Conservation (phyloP, 192 early-diverging fungal species). For the Coemansia sp. region DNA sequence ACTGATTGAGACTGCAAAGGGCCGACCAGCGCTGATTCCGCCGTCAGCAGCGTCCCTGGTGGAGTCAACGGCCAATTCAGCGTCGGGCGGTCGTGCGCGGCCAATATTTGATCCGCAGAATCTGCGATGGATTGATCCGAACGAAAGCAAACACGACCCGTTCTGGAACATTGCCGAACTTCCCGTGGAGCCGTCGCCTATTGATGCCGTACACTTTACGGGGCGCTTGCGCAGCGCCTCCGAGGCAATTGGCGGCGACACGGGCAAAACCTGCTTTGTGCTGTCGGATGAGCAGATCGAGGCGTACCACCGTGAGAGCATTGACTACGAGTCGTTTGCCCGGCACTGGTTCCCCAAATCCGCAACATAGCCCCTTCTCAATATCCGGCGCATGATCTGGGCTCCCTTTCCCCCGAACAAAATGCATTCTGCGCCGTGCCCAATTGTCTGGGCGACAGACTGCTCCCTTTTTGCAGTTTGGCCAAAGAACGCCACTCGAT, state of each 20-base stretch:
- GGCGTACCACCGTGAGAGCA: slow-evolving; percentile 40
- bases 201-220: slow-evolving; percentile 21
- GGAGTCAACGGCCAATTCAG: neutral
- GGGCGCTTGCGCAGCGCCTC: slow-evolving; percentile 32
- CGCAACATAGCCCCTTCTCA: slow-evolving; percentile 18
- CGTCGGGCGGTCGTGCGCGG: slow-evolving; percentile 21
- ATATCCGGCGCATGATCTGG: neutral
- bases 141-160: slow-evolving; percentile 27
- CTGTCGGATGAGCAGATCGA: slow-evolving; percentile 49
- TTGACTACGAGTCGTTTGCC: slow-evolving; percentile 49
- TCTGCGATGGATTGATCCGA: slow-evolving; percentile 48
- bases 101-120: slow-evolving; percentile 53
- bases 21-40: slow-evolving; percentile 41
- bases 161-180: slow-evolving; percentile 51
- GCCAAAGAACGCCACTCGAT: too few relatives aligned
- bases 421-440: too few relatives aligned
- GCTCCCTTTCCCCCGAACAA: too few relatives aligned
- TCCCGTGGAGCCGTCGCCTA: slow-evolving; percentile 34
- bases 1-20: slow-evolving; percentile 21
- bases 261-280: slow-evolving; percentile 33
- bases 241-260: slow-evolving; percentile 30
- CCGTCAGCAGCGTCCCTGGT: slow-evolving; percentile 37
- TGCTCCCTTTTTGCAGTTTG: too few relatives aligned
- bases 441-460: too few relatives aligned
- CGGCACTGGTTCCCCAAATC: slow-evolving; percentile 50